Evolutionary conservation across 192 early-diverging fungal genomes (phyloP).

Genomic region (Coemansia asiatica): DNA sequence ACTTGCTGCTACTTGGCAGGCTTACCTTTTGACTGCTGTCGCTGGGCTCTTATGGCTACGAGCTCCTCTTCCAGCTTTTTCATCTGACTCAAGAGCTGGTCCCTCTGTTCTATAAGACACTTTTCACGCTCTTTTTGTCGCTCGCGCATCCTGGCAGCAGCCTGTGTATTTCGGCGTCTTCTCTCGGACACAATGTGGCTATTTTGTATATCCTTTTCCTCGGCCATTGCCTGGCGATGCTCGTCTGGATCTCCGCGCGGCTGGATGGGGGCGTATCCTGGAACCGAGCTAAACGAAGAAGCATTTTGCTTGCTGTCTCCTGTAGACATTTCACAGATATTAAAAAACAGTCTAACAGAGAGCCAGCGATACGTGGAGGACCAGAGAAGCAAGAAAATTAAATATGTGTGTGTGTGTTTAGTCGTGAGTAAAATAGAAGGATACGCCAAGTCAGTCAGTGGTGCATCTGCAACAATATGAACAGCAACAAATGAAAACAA

Average conservation of each 20-base stretch:
- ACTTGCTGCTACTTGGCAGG: background rate
- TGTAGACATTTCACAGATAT: background rate
- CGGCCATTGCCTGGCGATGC: conserved; percentile 51
- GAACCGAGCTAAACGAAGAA: background rate
- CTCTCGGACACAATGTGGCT: conserved; percentile 27
- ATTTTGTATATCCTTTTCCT: conserved; percentile 39
- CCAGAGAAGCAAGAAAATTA: background rate
- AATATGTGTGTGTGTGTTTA: background rate
- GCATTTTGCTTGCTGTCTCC: conserved; percentile 14
- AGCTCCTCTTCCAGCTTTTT: conserved; percentile 40
- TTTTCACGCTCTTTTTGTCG: conserved; percentile 45
- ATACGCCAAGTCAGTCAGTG: background rate
- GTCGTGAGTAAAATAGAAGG: background rate
- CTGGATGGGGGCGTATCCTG: conserved; percentile 39
- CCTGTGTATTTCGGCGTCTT: conserved; percentile 40
- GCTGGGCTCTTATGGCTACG: conserved; percentile 28
- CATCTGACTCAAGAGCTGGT: conserved; percentile 30
- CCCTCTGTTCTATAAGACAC: conserved; percentile 22
- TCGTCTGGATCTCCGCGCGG: conserved; percentile 49
- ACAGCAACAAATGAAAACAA: no score
- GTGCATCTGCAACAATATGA: background rate
- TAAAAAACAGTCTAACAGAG: background rate
- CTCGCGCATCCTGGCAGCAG: conserved; percentile 54
- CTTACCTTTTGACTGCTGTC: conserved; percentile 44
- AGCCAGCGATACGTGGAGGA: background rate